Conservation (phyloP, 768 basidiomycete genomes). For the Amyloporia xantha region DNA sequence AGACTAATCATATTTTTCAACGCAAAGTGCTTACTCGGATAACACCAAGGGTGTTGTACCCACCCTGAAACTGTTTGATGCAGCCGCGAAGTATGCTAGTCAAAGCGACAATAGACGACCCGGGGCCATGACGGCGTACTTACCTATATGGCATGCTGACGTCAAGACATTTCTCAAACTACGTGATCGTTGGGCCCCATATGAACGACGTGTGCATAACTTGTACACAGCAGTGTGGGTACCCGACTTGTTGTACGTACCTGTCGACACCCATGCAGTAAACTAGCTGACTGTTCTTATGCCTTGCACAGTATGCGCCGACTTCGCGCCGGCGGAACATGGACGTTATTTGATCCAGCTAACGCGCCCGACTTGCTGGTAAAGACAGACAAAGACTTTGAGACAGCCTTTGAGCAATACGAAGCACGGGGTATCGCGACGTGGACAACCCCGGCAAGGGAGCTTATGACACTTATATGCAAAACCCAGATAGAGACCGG, state of each 20-base stretch:
- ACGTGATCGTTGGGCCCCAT: slow-evolving; percentile 98
- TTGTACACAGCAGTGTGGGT: slow-evolving; percentile 99
- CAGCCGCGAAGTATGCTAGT: slow-evolving; percentile 97
- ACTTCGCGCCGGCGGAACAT: slow-evolving; percentile 80
- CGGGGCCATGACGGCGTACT: slow-evolving; percentile 97
- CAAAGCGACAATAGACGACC: slow-evolving; percentile 99
- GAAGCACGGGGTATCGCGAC: slow-evolving; percentile 85
- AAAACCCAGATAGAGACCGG: slow-evolving; percentile 98
- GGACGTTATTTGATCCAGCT: slow-evolving; percentile 97
- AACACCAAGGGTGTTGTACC: slow-evolving; percentile 98
- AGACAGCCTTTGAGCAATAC: slow-evolving; percentile 77
- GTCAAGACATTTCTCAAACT: slow-evolving; percentile 96
- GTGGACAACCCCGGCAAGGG: slow-evolving; percentile 86
- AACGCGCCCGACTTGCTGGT: slow-evolving; percentile 90
- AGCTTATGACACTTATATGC: slow-evolving; percentile 95
- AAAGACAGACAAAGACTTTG: slow-evolving; percentile 86
- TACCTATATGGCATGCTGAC: slow-evolving; percentile 98
- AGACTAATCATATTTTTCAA: slow-evolving; percentile 68
- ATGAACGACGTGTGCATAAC: slow-evolving; percentile 93
- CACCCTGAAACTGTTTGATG: slow-evolving; percentile 97
- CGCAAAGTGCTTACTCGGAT: slow-evolving; percentile 96
- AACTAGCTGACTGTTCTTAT: neutral
- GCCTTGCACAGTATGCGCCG: slow-evolving; percentile 94
- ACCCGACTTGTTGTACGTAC: slow-evolving; percentile 83
- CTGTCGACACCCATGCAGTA: neutral